Evolutionary conservation across 2,329 filamentous ascomycete genomes (phyloP).

Genomic region (Pseudocercospora eumusae): DNA sequence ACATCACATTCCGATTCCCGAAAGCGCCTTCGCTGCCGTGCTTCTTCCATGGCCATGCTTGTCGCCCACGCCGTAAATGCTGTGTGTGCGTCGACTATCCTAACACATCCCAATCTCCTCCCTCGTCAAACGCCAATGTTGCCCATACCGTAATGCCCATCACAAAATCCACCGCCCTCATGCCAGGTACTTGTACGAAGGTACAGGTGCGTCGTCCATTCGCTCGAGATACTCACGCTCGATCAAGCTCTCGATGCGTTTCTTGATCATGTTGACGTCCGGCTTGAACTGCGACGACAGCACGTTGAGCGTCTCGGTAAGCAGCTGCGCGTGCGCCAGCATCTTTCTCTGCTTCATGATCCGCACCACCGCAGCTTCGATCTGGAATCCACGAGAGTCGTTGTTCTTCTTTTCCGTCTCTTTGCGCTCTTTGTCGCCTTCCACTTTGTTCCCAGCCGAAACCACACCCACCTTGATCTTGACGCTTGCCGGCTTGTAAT

Average conservation of each 20-base stretch:
- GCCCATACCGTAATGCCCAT: neutral
- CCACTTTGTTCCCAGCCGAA: slow-evolving; percentile 77
- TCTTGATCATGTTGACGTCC: slow-evolving; percentile 76
- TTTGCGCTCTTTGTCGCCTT: slow-evolving; percentile 67
- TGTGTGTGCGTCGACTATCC: neutral
- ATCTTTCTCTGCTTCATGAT: slow-evolving; percentile 87
- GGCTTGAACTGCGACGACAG: slow-evolving; percentile 71
- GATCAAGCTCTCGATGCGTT: slow-evolving; percentile 75
- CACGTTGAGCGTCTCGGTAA: slow-evolving; percentile 71
- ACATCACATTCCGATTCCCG: neutral
- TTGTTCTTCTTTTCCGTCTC: slow-evolving; percentile 76
- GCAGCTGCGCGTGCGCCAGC: slow-evolving; percentile 66
- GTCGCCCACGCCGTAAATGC: neutral
- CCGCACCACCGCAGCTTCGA: slow-evolving; percentile 75
- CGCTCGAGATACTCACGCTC: slow-evolving; percentile 76
- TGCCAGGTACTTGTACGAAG: slow-evolving; percentile 71
- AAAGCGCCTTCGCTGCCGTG: slow-evolving; percentile 7
- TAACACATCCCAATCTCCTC: neutral
- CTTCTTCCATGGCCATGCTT: neutral
- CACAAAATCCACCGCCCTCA: slow-evolving; percentile 42
- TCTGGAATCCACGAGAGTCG: slow-evolving; percentile 67
- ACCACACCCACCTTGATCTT: slow-evolving; percentile 90
- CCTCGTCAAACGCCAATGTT: neutral
- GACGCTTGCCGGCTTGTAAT: slow-evolving; percentile 78
- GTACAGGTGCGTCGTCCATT: slow-evolving; percentile 62